Evolutionary conservation across 2,329 filamentous ascomycete genomes (phyloP).

Genomic region (Ilyonectria destructans): DNA sequence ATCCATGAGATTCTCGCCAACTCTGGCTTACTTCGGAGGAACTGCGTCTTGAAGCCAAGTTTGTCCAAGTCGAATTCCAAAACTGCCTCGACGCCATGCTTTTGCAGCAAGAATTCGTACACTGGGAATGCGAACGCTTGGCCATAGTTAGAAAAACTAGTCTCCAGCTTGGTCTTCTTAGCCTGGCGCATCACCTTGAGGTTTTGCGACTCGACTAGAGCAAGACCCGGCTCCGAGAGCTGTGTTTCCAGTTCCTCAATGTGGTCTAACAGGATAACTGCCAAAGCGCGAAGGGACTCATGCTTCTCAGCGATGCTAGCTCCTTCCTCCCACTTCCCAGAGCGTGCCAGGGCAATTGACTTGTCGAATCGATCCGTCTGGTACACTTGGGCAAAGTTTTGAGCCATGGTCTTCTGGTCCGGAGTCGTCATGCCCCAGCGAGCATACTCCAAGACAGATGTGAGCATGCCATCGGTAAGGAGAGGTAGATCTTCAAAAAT

Average conservation of each 20-base stretch:
- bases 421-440: conserved; percentile 65
- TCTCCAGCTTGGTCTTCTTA: conserved; percentile 64
- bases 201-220: conserved; percentile 49
- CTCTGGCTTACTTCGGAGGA: conserved; percentile 80
- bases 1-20: conserved; percentile 93
- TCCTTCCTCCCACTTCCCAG: conserved; percentile 71
- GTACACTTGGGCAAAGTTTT: conserved; percentile 66
- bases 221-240: conserved; percentile 48
- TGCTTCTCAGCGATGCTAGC: conserved; percentile 74
- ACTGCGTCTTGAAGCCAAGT: conserved; percentile 81
- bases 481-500: conserved; percentile 66
- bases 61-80: conserved; percentile 81
- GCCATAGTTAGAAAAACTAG: conserved; percentile 76
- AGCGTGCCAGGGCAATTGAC: conserved; percentile 68
- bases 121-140: conserved; percentile 81
- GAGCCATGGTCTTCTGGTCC: conserved; percentile 60
- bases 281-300: conserved; percentile 68
- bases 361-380: conserved; percentile 67
- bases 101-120: conserved; percentile 83
- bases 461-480: conserved; percentile 70
- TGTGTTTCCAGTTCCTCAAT: conserved; percentile 59
- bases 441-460: conserved; percentile 68
- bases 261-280: conserved; percentile 70
- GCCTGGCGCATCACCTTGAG: conserved; percentile 57
- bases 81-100: conserved; percentile 77